Conservation (phyloP, 768 basidiomycete genomes). For the Lactarius quietus region DNA sequence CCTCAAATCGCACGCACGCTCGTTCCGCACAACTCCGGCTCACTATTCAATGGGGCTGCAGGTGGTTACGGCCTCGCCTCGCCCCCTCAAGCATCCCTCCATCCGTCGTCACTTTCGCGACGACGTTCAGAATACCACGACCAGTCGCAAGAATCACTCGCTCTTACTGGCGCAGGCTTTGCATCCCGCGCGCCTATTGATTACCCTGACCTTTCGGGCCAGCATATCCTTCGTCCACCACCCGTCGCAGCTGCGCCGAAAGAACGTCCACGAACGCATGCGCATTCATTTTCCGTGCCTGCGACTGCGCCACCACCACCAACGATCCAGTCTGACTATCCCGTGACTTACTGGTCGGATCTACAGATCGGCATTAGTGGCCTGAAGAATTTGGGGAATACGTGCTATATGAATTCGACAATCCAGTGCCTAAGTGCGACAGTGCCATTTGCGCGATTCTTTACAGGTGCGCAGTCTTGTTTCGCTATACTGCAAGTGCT, state of each 20-base stretch:
- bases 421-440: slow-evolving; percentile 96
- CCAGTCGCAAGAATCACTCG: slow-evolving; percentile 62
- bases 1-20: slow-evolving; percentile 43
- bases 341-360: slow-evolving; percentile 82
- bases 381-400: slow-evolving; percentile 93
- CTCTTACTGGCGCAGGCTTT: slow-evolving; percentile 36
- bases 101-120: slow-evolving; percentile 68
- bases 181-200: slow-evolving; percentile 58
- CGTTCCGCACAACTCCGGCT: slow-evolving; percentile 38
- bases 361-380: slow-evolving; percentile 76
- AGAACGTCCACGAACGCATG: slow-evolving; percentile 56
- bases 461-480: slow-evolving; percentile 58
- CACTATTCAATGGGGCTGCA: slow-evolving; percentile 42
- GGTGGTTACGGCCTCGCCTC: slow-evolving; percentile 42
- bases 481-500: not conserved
- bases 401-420: slow-evolving; percentile 99
- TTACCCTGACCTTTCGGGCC: slow-evolving; percentile 71
- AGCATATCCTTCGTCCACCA: slow-evolving; percentile 67
- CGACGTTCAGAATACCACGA: slow-evolving; percentile 77
- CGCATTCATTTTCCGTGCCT: slow-evolving; percentile 37
- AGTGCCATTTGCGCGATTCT: slow-evolving; percentile 88
- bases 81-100: slow-evolving; percentile 84
- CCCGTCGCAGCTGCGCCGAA: slow-evolving; percentile 75
- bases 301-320: slow-evolving; percentile 53
- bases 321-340: slow-evolving; percentile 70